phyloP scores from a whole-genome alignment of 2,329 filamentous ascomycete genomes.

The Aspergillus aculeatinus region DNA sequence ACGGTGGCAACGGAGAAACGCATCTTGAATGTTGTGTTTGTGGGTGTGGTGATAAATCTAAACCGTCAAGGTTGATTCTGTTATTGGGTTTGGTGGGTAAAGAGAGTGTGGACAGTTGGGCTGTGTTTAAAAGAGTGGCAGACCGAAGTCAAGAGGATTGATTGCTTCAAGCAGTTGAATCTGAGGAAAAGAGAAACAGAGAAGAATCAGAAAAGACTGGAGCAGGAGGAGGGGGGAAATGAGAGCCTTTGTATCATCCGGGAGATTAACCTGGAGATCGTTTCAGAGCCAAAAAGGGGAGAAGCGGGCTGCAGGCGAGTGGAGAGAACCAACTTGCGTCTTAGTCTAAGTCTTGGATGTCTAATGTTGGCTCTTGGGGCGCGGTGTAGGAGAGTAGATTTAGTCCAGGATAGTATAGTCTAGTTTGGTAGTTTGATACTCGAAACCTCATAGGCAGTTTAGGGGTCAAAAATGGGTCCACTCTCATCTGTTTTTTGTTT shows the following conservation, averaged over 20 bases:
- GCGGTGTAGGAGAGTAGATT: background rate
- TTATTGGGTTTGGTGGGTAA: constrained; percentile 16
- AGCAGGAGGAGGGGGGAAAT: constrained; percentile 24
- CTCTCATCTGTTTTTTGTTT: background rate
- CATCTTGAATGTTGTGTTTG: constrained; percentile 38
- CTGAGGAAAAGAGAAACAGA: constrained; percentile 26
- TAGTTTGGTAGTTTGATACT: background rate
- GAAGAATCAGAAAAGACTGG: constrained; percentile 23
- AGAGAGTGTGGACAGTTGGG: constrained; percentile 37
- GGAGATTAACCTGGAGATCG: constrained; percentile 41
- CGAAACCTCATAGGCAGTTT: background rate
- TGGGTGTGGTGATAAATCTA: constrained; percentile 19
- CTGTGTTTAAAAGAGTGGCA: constrained; percentile 39
- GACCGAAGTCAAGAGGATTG: constrained; percentile 45
- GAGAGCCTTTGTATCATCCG: constrained; percentile 39
- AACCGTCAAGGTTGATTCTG: constrained; percentile 33
- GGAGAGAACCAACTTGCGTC: constrained; percentile 7
- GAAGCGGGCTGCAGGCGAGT: constrained; percentile 16
- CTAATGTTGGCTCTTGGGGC: background rate
- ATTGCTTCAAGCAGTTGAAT: constrained; percentile 34
- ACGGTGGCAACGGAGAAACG: constrained; percentile 44
- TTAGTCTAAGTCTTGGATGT: background rate
- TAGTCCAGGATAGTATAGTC: background rate
- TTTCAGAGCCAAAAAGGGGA: constrained; percentile 23
- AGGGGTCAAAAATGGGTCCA: constrained; percentile 8